These are phyloP conservation scores for Marasmius fiardii DNA, from an alignment of 1,284 basidiomycete species.

Conservation along the genomic window DNA sequence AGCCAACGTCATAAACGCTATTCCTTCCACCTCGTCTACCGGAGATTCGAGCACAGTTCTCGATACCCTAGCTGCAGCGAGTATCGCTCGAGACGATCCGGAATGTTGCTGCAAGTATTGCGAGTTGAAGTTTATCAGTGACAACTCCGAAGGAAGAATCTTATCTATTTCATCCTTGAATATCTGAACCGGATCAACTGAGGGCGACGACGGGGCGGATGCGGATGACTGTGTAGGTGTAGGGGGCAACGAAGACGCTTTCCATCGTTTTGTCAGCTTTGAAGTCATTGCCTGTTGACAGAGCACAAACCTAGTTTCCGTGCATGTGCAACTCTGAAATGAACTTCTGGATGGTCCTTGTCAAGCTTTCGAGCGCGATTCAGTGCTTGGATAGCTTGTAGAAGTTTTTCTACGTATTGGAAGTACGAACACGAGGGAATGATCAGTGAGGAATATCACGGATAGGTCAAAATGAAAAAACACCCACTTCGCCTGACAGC, in stretches of 20 bases:
- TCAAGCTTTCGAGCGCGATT: constrained; percentile 56
- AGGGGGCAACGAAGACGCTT: not conserved
- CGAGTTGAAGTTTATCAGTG: constrained; percentile 67
- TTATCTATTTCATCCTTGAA: constrained; percentile 43
- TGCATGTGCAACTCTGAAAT: constrained; percentile 70
- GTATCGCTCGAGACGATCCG: constrained; percentile 44
- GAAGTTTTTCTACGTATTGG: constrained; percentile 72
- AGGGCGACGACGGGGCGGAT: constrained; percentile 37
- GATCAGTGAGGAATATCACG: not conserved
- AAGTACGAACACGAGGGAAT: no score
- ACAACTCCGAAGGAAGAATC: constrained; percentile 55
- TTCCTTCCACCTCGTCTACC: constrained; percentile 54
- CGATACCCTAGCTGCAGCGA: constrained; percentile 60
- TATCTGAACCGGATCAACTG: constrained; percentile 36
- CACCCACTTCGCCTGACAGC: constrained; percentile 71
- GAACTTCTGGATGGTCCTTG: constrained; percentile 62
- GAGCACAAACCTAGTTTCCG: constrained; percentile 44
- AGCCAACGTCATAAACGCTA: constrained; percentile 50
- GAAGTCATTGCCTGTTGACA: not conserved
- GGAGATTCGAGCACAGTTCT: constrained; percentile 40
- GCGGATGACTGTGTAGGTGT: constrained; percentile 30
- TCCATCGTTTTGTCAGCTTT: constrained; percentile 7
- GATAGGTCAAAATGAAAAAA: not conserved
- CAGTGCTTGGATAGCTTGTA: constrained; percentile 78
- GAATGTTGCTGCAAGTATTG: constrained; percentile 70